Percentiles rank a stretch among this genome's conserved stretches.
phyloP scores from a whole-genome alignment of 257 asterid genomes.

The Solanum gracilifrons region DNA sequence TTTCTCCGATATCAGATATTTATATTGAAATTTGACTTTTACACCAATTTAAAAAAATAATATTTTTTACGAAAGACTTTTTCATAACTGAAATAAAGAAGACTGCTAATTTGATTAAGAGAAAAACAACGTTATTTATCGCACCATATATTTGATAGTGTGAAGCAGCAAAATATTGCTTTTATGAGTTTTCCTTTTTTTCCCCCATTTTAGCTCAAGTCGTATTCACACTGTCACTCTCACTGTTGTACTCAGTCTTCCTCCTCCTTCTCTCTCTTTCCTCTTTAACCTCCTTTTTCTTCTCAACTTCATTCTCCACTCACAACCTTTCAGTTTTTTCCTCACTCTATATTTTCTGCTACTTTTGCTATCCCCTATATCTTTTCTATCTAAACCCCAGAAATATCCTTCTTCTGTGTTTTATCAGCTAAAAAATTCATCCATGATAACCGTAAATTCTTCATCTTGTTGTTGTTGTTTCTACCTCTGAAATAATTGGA shows the following conservation, averaged over 20 bases:
- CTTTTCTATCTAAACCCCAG: neutral
- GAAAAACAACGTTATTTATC: no score
- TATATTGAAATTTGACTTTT: neutral
- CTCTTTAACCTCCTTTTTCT: neutral
- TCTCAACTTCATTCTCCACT: neutral
- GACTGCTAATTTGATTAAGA: neutral
- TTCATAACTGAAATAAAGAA: neutral
- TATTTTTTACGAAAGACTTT: fast-evolving
- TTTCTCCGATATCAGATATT: neutral
- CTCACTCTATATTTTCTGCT: neutral
- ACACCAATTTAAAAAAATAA: fast-evolving
- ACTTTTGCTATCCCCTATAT: neutral
- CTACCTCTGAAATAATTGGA: neutral
- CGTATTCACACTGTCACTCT: slow-evolving; percentile 6
- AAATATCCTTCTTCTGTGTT: neutral
- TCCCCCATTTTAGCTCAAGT: neutral
- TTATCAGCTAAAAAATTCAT: neutral
- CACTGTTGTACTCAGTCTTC: neutral
- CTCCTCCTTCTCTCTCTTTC: neutral
- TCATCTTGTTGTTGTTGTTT: neutral
- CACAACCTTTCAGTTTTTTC: neutral
- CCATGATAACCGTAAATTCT: neutral
- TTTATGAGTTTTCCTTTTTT: neutral
- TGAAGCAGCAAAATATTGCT: neutral
- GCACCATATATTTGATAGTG: neutral